Evolutionary conservation across 176 grass and related monocot species (phyloP).

Genomic region (Zoysia japonica): DNA sequence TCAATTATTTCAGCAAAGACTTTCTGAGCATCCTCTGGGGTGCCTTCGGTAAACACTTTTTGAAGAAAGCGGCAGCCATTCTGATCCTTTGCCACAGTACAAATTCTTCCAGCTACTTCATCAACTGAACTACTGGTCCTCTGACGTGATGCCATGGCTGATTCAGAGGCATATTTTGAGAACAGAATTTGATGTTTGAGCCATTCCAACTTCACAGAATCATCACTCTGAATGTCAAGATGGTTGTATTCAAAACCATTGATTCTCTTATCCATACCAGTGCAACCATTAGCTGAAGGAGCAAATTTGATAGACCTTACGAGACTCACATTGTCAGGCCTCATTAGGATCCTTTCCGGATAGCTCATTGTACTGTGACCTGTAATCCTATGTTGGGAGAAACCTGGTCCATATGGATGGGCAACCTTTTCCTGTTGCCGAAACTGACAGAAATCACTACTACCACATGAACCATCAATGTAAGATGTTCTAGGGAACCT

Average conservation of each 20-base stretch:
- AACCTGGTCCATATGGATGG: conserved; percentile 22
- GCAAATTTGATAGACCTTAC: conserved; percentile 22
- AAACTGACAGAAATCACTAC: conserved; percentile 24
- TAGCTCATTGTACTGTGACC: conserved; percentile 20
- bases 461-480: conserved; percentile 40
- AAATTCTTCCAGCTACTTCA: conserved; percentile 52
- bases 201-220: conserved; percentile 8
- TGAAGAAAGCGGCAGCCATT: conserved; percentile 63
- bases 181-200: conserved; percentile 21
- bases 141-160: conserved; percentile 16
- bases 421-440: conserved; percentile 35
- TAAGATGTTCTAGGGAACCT: conserved; percentile 36
- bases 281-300: conserved; percentile 31
- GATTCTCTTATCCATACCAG: conserved; percentile 30
- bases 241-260: conserved; percentile 9
- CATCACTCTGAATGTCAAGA: conserved; percentile 31
- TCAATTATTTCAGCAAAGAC: conserved; percentile 62
- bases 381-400: conserved; percentile 11
- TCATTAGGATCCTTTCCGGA: conserved; percentile 40
- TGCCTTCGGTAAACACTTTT: conserved; percentile 62
- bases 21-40: conserved; percentile 51
- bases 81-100: conserved; percentile 72
- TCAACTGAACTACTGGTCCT: conserved; percentile 45
- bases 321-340: conserved; percentile 34
- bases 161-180: conserved; percentile 19